Base-by-base conservation (phyloP, 768 basidiomycete genomes). In the Lactifluus hygrophoroides region DNA sequence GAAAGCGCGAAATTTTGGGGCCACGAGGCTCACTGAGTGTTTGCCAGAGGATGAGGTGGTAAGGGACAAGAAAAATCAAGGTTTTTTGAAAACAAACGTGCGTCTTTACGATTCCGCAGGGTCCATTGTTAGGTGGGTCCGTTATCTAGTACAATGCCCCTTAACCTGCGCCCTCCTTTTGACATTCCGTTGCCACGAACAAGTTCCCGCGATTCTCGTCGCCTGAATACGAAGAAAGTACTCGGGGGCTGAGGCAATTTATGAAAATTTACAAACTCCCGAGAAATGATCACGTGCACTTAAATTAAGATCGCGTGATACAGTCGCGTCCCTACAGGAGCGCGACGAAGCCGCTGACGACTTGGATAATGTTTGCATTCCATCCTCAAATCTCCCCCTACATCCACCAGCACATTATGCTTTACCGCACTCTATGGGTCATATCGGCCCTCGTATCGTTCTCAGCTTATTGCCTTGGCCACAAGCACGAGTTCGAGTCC, bases 401-500 rank as follows among this genome's bases (percentile, higher is more conserved):
- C 42, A 8, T 43, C 21, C 14, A 43, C 42, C 21, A 5, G 5
- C 19, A 11, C 8, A 35, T 21, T 16, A 32, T 49, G 27, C 32
- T 25, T 9, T 14, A n/a, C 21, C 55, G n/a, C 38, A 23, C n/a
- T 19, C 51, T 30, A 6, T 46, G 14, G 10, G 5, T 21, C 40
- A 42, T 54, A 23, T 6, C 17, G 14, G 47, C 37, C 0, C 21
- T 54, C 17, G 0, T 49, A 38, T 35, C 46, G 1, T 17, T 54
- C 38, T 32, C 57, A n/a, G 27, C 44, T 16, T 21, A 47, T 23
- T 54, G 52, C 25, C 30, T 54, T 16, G 25, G 53, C 11, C 2
- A 45, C 17, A 37, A 54, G 17, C 43, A 35, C 25, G 17, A 44
- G 16, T 27, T 11, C 23, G 76, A 84, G 28, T 70, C 76, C 21